Evolutionary conservation across 208 protist species (phyloP).

Genomic region (Acanthamoeba royreba): DNA sequence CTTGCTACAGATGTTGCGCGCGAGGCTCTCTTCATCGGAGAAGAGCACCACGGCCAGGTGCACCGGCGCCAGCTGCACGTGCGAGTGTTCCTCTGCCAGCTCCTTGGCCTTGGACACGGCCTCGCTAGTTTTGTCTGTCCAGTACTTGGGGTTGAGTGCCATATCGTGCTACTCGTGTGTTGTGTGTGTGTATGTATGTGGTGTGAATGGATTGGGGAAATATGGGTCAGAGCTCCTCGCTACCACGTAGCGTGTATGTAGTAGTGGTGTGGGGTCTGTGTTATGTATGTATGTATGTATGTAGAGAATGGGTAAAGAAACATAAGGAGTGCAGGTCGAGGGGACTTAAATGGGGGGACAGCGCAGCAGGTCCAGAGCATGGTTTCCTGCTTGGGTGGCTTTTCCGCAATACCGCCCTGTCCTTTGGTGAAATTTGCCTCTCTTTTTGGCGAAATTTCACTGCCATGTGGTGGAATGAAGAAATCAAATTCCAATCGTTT

Average conservation of each 20-base stretch:
- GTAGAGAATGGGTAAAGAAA: too few species aligned
- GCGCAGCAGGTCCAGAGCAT: too few species aligned
- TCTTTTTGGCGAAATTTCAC: not conserved
- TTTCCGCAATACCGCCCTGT: not conserved
- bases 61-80: not conserved
- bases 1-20: not conserved
- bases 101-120: not conserved
- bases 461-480: too few species aligned
- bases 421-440: not conserved
- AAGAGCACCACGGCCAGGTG: constrained; percentile 13
- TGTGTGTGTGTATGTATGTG: not conserved
- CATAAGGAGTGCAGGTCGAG: too few species aligned
- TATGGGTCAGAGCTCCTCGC: not conserved
- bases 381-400: too few species aligned
- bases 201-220: not conserved
- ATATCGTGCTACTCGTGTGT: not conserved
- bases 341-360: too few species aligned
- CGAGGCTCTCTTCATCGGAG: not conserved
- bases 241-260: too few species aligned
- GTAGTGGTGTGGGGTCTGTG: too few species aligned
- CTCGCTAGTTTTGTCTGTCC: not conserved
- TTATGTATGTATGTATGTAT: too few species aligned
- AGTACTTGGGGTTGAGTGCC: not conserved
- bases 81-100: not conserved
- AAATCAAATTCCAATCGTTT: not conserved